These are phyloP conservation scores for Kurtzmaniella fragi DNA, from an alignment of 805 yeast genomes.

Conservation along the genomic window DNA sequence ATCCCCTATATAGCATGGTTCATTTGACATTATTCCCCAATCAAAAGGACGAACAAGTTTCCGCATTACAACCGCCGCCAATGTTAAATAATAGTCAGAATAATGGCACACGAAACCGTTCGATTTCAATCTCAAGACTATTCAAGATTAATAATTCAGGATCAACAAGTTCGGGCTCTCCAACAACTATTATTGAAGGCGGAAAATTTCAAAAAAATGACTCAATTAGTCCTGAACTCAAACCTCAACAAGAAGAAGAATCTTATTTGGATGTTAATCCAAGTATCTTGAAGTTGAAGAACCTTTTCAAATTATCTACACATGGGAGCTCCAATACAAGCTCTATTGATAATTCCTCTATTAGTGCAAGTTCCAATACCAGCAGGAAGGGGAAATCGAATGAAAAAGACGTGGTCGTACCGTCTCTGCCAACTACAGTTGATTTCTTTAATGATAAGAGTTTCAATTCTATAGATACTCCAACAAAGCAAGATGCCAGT, in stretches of 20 bases:
- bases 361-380: constrained; percentile 3
- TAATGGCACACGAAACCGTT: constrained; percentile 5
- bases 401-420: constrained; percentile 3
- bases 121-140: constrained; percentile 4
- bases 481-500: constrained; percentile 5
- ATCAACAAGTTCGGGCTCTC: not conserved
- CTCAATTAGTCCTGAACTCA: no score
- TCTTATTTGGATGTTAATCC: constrained; percentile 6
- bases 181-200: not conserved
- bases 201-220: no score
- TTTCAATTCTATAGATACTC: not conserved
- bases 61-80: not conserved
- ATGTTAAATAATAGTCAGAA: not conserved
- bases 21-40: constrained; percentile 2
- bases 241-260: constrained; percentile 11
- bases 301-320: constrained; percentile 18
- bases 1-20: constrained; percentile 1
- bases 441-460: not conserved
- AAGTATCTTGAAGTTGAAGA: constrained; percentile 23
- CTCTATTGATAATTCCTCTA: constrained; percentile 4
- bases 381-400: not conserved
- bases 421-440: constrained; percentile 2
- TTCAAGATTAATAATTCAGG: not conserved
- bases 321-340: not conserved
- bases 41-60: constrained; percentile 3